A percentile compares a stretch with the other conserved stretches of the same genome.
Conservation (phyloP, 768 basidiomycete genomes). For the Tricholomella constricta region DNA sequence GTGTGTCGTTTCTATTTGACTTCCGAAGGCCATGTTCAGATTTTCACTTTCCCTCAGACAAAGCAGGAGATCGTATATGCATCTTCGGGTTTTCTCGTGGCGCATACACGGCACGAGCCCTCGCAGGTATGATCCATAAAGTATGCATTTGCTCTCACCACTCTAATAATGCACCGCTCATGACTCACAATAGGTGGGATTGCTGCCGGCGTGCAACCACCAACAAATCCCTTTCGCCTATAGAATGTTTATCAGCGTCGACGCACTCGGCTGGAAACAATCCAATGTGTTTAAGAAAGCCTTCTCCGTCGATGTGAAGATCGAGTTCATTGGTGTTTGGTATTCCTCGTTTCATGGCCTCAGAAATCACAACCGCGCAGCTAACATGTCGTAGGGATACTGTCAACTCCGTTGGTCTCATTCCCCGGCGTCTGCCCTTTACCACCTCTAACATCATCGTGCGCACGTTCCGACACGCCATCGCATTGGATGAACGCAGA, state of each 20-base stretch:
- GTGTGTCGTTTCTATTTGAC: conserved; percentile 24
- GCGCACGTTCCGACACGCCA: conserved; percentile 20
- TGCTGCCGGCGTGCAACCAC: conserved; percentile 42
- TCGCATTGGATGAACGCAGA: conserved; percentile 21
- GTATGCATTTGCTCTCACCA: conserved; percentile 20
- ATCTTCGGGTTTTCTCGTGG: conserved; percentile 68
- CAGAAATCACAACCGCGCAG: neutral
- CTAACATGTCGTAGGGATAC: conserved; percentile 46
- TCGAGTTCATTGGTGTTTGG: conserved; percentile 59
- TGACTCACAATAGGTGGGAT: conserved; percentile 20
- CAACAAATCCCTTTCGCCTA: conserved; percentile 62
- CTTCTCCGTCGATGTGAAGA: conserved; percentile 43
- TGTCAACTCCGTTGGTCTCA: conserved; percentile 52
- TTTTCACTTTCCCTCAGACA: neutral
- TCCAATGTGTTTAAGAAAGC: conserved; percentile 50
- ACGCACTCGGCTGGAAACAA: conserved; percentile 46
- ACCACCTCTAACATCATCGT: conserved; percentile 45
- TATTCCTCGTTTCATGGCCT: conserved; percentile 16
- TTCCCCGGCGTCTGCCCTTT: conserved; percentile 47
- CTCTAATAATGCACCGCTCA: no score
- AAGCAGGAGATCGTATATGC: conserved; percentile 50
- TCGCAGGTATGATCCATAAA: conserved; percentile 60
- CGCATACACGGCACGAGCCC: conserved; percentile 51
- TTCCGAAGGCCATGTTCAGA: neutral
- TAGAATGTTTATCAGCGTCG: conserved; percentile 49